Evolutionary conservation across 2,329 filamentous ascomycete genomes (phyloP), one percentile per base, ranked within the genome.

Genomic region (Raffaelea ambrosiae): DNA sequence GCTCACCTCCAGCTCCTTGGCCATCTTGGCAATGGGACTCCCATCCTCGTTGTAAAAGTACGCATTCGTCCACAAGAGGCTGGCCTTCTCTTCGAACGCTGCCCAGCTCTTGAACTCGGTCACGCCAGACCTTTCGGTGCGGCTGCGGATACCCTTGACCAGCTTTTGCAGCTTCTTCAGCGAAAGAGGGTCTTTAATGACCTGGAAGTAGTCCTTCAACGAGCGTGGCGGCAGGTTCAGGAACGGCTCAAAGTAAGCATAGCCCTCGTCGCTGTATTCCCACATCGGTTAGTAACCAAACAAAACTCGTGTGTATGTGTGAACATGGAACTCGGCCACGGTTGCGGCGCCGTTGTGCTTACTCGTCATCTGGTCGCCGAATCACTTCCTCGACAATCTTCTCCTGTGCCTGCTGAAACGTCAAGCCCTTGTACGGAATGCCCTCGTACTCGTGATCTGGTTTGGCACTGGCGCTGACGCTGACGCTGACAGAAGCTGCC

Each of bases 41-140:
- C 84, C 86, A 60, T 95, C 89, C 63, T 95, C 88, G 56, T 96
- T 96, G 70, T 91, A 96, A 50, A 84, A 84, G 58, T 82, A 85
- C 0, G 89, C 88, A 63, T 96, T 96, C 43, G 76, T 77, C 90
- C 90, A 96, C 40, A 96, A 81, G 46, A 87, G 74, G 57, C 82
- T 86, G 13, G 87, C 75, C 58, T 86, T 86, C 47, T 89, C 82
- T 61, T 88, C 88, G 55, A 95, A 88, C 1, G 81, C 76, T 48
- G 81, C 76, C 90, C 90, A 96, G 44, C 72, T 85, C 62, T 88
- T 90, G 65, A 89, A 88, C 43, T 88, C 81, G 43, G 72, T 81
- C 4, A 73, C 58, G 2, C 76, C 76, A 0, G 83, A 84, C 7
- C 79, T 73, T 22, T 80, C 77, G 39, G 77, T 76, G 40, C 85